Percentiles rank a stretch among this genome's conserved stretches.
These are phyloP conservation scores for Exidia glandulosa DNA, from an alignment of 768 basidiomycete species.

Conservation along the genomic window DNA sequence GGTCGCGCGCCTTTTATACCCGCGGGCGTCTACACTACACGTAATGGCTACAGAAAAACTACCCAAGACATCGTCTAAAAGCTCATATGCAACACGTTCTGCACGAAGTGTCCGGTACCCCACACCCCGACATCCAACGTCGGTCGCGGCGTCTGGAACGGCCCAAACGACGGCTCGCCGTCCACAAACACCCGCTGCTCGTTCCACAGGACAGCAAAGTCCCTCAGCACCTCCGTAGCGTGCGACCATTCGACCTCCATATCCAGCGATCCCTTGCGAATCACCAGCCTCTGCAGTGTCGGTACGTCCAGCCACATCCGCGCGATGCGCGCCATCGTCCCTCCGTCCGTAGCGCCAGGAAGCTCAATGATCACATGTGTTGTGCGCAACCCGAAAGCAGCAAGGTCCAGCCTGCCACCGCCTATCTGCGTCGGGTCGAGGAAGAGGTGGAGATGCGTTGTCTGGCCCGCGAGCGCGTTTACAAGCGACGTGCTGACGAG, in stretches of 20 bases:
- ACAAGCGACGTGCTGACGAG: neutral
- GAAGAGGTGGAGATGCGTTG: neutral
- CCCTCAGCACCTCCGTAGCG: neutral
- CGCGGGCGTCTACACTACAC: no score
- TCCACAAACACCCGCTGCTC: neutral
- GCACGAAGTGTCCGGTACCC: neutral
- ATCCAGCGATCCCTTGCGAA: neutral
- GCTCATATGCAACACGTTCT: neutral
- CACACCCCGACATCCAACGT: neutral
- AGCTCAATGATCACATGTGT: neutral
- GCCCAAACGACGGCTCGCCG: neutral
- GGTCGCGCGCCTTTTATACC: neutral
- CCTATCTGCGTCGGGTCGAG: neutral
- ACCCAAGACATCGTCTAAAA: neutral
- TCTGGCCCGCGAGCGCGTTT: neutral
- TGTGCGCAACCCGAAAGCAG: neutral
- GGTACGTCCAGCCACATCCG: neutral
- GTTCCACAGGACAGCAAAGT: neutral
- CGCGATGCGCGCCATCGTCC: neutral
- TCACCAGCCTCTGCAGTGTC: neutral
- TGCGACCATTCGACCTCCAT: neutral
- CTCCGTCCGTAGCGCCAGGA: neutral
- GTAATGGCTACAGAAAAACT: neutral
- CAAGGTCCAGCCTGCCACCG: neutral
- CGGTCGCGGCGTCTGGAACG: neutral